These are phyloP conservation scores for Chaetoscypha palmicola DNA, from an alignment of 2,329 filamentous ascomycete species.

Conservation along the genomic window DNA sequence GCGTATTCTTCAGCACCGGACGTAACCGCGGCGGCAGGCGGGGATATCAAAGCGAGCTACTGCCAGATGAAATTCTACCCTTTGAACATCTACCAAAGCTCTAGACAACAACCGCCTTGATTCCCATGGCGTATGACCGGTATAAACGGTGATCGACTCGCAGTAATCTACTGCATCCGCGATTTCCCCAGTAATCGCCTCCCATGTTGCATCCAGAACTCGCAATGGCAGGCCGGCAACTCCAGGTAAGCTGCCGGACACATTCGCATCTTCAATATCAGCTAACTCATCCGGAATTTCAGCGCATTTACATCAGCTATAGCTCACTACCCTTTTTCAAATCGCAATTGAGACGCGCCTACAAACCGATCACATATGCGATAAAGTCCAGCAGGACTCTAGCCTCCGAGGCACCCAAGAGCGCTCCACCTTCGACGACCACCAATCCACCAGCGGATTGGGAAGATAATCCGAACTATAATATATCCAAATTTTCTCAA, in stretches of 20 bases:
- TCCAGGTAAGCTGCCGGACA: conserved; percentile 19
- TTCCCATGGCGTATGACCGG: conserved; percentile 23
- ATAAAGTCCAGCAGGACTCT: not conserved
- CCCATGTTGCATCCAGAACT: not conserved
- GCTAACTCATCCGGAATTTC: not conserved
- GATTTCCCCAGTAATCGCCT: not conserved
- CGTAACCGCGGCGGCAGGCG: no score
- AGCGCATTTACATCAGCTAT: no score
- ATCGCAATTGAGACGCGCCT: not conserved
- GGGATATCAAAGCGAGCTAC: not conserved
- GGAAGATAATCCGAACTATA: conserved; percentile 68
- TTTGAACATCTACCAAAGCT: not conserved
- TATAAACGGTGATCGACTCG: conserved; percentile 26
- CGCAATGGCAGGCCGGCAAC: conserved; percentile 25
- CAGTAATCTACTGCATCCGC: conserved; percentile 29
- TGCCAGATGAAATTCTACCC: not conserved
- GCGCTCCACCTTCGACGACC: conserved; percentile 19
- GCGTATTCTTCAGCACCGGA: not conserved
- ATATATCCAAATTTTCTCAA: conserved; percentile 67
- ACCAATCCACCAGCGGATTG: conserved; percentile 39
- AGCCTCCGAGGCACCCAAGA: not conserved
- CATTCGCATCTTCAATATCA: conserved; percentile 1
- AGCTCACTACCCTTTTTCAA: no score
- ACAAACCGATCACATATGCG: not conserved
- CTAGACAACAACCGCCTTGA: not conserved